Conservation (phyloP, 768 basidiomycete genomes). For the Cystofilobasidium capitatum region DNA sequence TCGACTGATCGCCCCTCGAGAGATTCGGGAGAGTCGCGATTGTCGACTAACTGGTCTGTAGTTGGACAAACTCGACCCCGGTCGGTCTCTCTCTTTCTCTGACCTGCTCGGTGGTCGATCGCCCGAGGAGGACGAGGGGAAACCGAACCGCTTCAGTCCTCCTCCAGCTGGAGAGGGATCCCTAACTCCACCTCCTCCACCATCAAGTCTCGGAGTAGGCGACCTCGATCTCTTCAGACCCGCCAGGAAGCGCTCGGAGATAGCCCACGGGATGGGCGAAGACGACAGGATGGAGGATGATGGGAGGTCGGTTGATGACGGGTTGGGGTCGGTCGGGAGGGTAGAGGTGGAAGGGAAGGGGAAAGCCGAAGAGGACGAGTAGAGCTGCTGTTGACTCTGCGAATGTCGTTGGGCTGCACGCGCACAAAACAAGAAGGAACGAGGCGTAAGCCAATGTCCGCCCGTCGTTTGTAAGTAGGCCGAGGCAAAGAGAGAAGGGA, state of each 20-base stretch:
- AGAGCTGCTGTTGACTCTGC: slow-evolving; percentile 1
- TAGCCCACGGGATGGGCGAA: slow-evolving; percentile 2
- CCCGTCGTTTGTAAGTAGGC: too few species aligned
- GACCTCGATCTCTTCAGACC: background rate
- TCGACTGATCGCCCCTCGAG: too few species aligned
- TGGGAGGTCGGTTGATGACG: background rate
- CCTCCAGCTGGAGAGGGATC: background rate
- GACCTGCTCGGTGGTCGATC: background rate
- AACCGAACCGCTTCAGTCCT: background rate
- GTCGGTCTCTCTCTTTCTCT: too few species aligned
- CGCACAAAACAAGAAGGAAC: background rate
- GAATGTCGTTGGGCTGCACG: background rate
- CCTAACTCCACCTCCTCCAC: background rate
- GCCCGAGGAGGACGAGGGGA: background rate
- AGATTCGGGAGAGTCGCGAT: too few species aligned
- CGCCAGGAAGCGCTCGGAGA: background rate
- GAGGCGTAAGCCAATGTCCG: background rate
- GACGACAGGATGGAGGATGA: background rate
- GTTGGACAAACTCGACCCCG: slow-evolving; percentile 7
- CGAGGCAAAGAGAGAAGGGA: background rate
- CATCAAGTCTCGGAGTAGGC: background rate
- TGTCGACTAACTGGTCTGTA: slow-evolving; percentile 1
- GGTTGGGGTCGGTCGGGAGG: background rate
- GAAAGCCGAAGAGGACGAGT: background rate
- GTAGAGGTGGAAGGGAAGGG: background rate